Conservation (phyloP, 345 rosid genomes). For the Corchorus capsularis region DNA sequence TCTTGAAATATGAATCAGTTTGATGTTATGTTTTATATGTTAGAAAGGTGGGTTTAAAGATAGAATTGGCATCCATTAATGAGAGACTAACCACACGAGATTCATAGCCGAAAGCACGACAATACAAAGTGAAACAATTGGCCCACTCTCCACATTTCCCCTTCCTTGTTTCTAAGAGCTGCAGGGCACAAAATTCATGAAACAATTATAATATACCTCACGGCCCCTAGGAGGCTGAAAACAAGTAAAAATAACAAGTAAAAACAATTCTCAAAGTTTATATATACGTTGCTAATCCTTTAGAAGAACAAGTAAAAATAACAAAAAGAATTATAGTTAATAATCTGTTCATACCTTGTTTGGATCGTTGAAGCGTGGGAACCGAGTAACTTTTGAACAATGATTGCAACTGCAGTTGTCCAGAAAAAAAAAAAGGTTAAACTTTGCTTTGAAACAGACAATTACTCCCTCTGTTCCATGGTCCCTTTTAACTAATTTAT, state of each 20-base stretch:
- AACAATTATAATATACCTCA: neutral
- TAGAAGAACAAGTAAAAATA: too few species aligned
- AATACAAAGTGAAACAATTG: conserved; percentile 93
- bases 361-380: conserved; percentile 92
- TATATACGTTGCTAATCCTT: too few species aligned
- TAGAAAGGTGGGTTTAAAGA: neutral
- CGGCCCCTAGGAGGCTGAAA: too few species aligned
- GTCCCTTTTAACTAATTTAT: too few species aligned
- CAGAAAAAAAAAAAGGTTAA: neutral
- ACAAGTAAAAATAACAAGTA: too few species aligned
- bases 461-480: too few species aligned
- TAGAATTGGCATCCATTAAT: neutral
- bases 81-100: conserved; percentile 87
- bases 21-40: neutral
- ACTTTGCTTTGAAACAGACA: conserved; percentile 7
- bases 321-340: neutral
- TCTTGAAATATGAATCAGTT: neutral
- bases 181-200: conserved; percentile 12
- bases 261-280: too few species aligned
- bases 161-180: conserved; percentile 87
- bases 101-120: conserved; percentile 86
- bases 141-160: conserved; percentile 99
- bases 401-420: conserved; percentile 55
- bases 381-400: conserved; percentile 74
- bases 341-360: conserved; percentile 61